Evolutionary conservation across 768 basidiomycete genomes (phyloP).

Genomic region (Suillus tomentosus): DNA sequence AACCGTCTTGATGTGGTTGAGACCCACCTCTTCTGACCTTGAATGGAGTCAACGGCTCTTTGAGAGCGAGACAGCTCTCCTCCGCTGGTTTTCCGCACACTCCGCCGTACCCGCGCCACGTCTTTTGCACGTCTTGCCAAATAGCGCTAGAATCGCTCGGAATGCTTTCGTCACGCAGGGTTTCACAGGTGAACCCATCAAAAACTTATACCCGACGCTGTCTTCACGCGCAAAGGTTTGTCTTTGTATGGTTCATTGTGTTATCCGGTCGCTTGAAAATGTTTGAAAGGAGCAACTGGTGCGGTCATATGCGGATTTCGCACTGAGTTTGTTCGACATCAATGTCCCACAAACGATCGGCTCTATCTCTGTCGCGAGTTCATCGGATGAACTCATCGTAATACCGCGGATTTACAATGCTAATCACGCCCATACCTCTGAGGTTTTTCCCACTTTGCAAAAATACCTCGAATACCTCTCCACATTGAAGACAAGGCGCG

Average conservation of each 20-base stretch:
- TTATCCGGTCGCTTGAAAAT: background rate
- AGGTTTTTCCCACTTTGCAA: slow-evolving; percentile 8
- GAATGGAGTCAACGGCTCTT: slow-evolving; percentile 7
- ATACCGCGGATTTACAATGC: slow-evolving; percentile 6
- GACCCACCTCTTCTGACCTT: background rate
- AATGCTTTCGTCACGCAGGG: slow-evolving; percentile 6
- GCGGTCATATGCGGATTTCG: slow-evolving; percentile 16
- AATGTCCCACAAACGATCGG: slow-evolving; percentile 13
- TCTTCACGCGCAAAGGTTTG: slow-evolving; percentile 12
- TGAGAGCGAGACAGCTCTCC: slow-evolving; percentile 5
- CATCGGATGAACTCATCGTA: slow-evolving; percentile 1
- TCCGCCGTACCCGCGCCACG: slow-evolving; percentile 5
- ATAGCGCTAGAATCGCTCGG: background rate
- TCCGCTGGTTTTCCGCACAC: slow-evolving; percentile 9
- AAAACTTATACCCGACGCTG: background rate
- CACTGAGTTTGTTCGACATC: slow-evolving; percentile 13
- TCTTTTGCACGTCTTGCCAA: slow-evolving; percentile 4
- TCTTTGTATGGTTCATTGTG: background rate
- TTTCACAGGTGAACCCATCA: slow-evolving; percentile 3
- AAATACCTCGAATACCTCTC: slow-evolving; percentile 10
- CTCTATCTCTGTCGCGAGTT: background rate
- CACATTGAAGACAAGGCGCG: slow-evolving; percentile 6
- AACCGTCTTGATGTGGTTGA: slow-evolving; percentile 7
- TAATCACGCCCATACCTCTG: background rate
- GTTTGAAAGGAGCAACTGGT: slow-evolving; percentile 14